Evolutionary conservation across 2,329 filamentous ascomycete genomes (phyloP), one percentile per base, ranked within the genome.

Genomic region (Aspergillus hiratsukae): DNA sequence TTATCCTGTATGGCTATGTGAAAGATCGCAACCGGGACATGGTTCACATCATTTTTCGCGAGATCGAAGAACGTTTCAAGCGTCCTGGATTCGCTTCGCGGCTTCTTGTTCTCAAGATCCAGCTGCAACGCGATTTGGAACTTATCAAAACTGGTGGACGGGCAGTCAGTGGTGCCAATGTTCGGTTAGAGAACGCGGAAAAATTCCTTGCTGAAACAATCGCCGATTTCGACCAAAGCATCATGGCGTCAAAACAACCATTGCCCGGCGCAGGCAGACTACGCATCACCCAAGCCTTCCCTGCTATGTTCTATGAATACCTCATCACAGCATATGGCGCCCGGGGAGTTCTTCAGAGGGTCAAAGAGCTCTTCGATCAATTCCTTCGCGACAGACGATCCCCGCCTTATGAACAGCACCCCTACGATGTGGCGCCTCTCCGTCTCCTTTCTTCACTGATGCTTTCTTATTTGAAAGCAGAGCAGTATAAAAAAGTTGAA

Each of bases 391-490:
- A 45, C 52, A 54, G 55, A 52, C 59, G 49, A 48, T 19, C 60
- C 51, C 25, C 54, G 7, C 28, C 28, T n/a, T 17, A 59, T 45
- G 14, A 51, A 9, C 59, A 55, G 19, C 55, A 66, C 49, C 53
- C 56, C 9, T 51, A 59, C 19, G 67, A 75, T 9, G 59, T 71
- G 1, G 73, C 82, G 17, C 83, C 86, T 0, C 72, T 84, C 2
- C 70, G 76, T 17, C 73, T 92, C 54, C 73, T 89, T 23, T 79
- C 80, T 51, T 81, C 86, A 8, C 72, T 93, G 56, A 92, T 96
- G 87, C 76, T 80, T 23, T 80, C 84, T 0, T 82, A 89, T 66
- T 75, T 84, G 46, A 76, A 79, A 52, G 81, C 86, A 19, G 73
- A 78, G 41, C 79, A 86, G 23, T 81, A 84, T 61, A 76, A 81